A percentile compares a stretch with the other conserved stretches of the same genome.
These are phyloP conservation scores for Coemansia guatemalensis DNA, from an alignment of 192 early-diverging fungal genomes.

Conservation along the genomic window DNA sequence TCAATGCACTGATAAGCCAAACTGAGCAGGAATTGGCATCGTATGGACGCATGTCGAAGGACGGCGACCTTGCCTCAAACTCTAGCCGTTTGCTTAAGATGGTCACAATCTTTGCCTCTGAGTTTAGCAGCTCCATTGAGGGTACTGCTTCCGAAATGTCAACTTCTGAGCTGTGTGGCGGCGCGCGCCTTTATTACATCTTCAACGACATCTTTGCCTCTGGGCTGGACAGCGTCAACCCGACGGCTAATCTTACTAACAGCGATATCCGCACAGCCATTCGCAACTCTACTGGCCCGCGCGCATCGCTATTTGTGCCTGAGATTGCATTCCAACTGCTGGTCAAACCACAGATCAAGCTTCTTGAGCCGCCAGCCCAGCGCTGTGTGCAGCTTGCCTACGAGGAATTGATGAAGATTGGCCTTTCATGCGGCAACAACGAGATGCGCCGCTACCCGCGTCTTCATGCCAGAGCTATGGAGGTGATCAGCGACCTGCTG, in stretches of 20 bases:
- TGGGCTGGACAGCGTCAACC: conserved; percentile 70
- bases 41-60: conserved; percentile 58
- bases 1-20: conserved; percentile 74
- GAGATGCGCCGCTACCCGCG: conserved; percentile 76
- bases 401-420: conserved; percentile 80
- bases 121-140: conserved; percentile 77
- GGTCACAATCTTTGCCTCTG: conserved; percentile 72
- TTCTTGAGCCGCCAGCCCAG: conserved; percentile 71
- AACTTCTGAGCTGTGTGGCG: conserved; percentile 76
- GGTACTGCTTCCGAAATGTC: conserved; percentile 70
- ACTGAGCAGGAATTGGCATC: conserved; percentile 71
- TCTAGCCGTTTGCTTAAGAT: conserved; percentile 63
- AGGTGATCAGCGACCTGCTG: conserved; percentile 76
- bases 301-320: conserved; percentile 79
- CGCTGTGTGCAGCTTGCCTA: conserved; percentile 81
- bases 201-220: conserved; percentile 79
- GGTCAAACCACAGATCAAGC: conserved; percentile 77
- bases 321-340: conserved; percentile 83
- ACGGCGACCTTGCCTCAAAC: conserved; percentile 24
- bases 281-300: conserved; percentile 78
- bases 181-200: conserved; percentile 80
- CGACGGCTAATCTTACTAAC: conserved; percentile 67
- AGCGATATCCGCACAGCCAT: conserved; percentile 80
- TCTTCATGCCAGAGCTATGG: conserved; percentile 68
- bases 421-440: conserved; percentile 73